Conservation (phyloP, 306 rosid genomes). For the Dryas drummondii region DNA sequence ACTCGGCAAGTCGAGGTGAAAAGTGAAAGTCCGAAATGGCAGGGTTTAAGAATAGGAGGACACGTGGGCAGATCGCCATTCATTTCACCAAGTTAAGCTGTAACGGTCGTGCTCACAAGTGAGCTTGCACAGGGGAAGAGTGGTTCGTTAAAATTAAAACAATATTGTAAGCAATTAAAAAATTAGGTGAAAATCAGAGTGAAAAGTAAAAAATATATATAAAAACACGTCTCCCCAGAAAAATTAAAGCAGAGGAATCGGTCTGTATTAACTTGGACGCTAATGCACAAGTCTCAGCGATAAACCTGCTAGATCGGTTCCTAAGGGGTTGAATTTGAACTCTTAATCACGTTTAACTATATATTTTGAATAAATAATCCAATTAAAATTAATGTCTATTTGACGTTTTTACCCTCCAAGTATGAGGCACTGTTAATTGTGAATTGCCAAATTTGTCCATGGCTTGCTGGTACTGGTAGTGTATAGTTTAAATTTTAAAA, state of each 20-base stretch:
- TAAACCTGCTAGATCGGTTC: conserved; percentile 49
- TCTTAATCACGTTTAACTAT: conserved; percentile 13
- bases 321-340: conserved; percentile 38
- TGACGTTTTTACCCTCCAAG: conserved; percentile 14
- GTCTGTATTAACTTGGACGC: conserved; percentile 38
- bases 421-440: not conserved
- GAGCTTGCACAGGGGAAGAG: conserved; percentile 19
- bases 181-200: conserved; percentile 12
- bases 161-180: not conserved
- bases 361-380: not conserved
- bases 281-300: conserved; percentile 48
- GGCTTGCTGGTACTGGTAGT: not conserved
- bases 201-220: not conserved
- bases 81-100: conserved; percentile 29
- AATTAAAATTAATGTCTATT: not conserved
- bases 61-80: conserved; percentile 34
- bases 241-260: conserved; percentile 36
- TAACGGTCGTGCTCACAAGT: conserved; percentile 33
- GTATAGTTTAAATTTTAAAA: not conserved
- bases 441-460: conserved; percentile 19
- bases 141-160: conserved; percentile 1
- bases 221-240: conserved; percentile 28
- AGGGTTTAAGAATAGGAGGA: conserved; percentile 14
- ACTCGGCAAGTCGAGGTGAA: conserved; percentile 28
- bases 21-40: conserved; percentile 25